Percentiles rank a stretch among this genome's conserved stretches.
Conservation (phyloP, 2,329 filamentous ascomycete species). For the Lachnellula subtilissima region DNA sequence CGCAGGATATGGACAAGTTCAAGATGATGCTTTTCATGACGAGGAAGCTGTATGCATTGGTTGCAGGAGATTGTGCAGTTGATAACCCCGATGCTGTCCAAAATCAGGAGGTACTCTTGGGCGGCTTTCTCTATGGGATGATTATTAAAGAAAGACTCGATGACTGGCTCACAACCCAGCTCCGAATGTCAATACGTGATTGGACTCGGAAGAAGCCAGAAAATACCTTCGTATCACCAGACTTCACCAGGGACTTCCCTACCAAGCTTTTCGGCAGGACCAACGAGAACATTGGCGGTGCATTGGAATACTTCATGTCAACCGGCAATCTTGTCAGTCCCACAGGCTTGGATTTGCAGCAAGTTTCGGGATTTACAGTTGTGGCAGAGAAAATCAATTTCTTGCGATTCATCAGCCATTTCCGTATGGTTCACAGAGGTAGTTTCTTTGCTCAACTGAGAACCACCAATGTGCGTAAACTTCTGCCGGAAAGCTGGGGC, state of each 20-base stretch:
- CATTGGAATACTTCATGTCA: constrained; percentile 90
- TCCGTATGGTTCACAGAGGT: constrained; percentile 98
- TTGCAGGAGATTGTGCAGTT: constrained; percentile 84
- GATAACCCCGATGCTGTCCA: constrained; percentile 97
- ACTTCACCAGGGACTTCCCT: constrained; percentile 77
- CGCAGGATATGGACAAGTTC: constrained; percentile 88
- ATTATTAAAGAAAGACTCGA: constrained; percentile 93
- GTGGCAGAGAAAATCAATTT: constrained; percentile 99
- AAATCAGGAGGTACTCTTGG: constrained; percentile 90
- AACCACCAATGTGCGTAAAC: constrained; percentile 92
- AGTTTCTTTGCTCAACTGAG: constrained; percentile 98
- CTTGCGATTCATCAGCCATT: constrained; percentile 95
- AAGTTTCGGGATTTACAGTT: constrained; percentile 90
- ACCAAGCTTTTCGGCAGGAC: constrained; percentile 72
- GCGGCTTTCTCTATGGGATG: constrained; percentile 90
- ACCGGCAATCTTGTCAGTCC: constrained; percentile 91
- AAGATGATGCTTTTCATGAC: constrained; percentile 93
- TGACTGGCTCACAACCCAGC: constrained; percentile 65
- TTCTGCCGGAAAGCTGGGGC: constrained; percentile 95
- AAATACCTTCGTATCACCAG: constrained; percentile 70
- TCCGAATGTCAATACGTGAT: constrained; percentile 51
- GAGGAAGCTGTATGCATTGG: constrained; percentile 87
- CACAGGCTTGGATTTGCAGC: constrained; percentile 89
- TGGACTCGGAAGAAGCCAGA: constrained; percentile 52
- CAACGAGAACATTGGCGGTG: constrained; percentile 83